Percentiles rank a stretch among this genome's conserved stretches.
phyloP scores from a whole-genome alignment of 2,329 filamentous ascomycete genomes.

The Ascochyta lentis region DNA sequence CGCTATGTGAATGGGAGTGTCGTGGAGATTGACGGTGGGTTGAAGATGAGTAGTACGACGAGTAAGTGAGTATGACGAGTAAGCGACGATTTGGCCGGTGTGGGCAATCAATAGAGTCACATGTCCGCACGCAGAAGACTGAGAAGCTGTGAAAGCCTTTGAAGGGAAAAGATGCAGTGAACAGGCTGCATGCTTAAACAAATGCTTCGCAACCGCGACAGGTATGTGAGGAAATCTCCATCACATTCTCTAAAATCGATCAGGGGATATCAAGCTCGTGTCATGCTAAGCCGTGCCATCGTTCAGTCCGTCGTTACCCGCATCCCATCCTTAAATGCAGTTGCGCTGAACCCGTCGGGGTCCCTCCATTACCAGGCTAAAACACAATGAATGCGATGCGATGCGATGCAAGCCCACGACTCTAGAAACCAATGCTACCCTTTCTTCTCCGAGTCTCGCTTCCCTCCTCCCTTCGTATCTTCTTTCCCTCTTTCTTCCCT shows the following conservation, averaged over 20 bases:
- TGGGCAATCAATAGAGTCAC: not conserved
- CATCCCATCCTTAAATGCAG: not conserved
- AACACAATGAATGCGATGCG: slow-evolving; percentile 4
- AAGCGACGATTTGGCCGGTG: too few relatives aligned
- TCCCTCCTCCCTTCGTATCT: not conserved
- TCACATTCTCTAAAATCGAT: not conserved
- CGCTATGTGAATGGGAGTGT: slow-evolving; percentile 58
- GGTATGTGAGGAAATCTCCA: not conserved
- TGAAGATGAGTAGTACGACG: slow-evolving; percentile 34
- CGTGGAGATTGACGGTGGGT: slow-evolving; percentile 57
- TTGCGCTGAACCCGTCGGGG: not conserved
- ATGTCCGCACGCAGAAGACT: not conserved
- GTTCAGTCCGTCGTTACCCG: not conserved
- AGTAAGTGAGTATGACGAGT: slow-evolving; percentile 11
- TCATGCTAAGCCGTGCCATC: not conserved
- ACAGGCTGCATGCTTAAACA: not conserved
- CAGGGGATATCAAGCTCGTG: slow-evolving; percentile 7
- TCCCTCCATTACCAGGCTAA: not conserved
- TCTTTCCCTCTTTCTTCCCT: not conserved
- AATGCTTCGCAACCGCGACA: not conserved
- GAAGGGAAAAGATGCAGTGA: not conserved
- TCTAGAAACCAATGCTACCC: not conserved
- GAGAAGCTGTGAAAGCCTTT: not conserved
- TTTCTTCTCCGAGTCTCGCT: not conserved
- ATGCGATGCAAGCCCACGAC: not conserved